Evolutionary conservation across 2,329 filamentous ascomycete genomes (phyloP).

Genomic region (Diaporthe citrichinensis): DNA sequence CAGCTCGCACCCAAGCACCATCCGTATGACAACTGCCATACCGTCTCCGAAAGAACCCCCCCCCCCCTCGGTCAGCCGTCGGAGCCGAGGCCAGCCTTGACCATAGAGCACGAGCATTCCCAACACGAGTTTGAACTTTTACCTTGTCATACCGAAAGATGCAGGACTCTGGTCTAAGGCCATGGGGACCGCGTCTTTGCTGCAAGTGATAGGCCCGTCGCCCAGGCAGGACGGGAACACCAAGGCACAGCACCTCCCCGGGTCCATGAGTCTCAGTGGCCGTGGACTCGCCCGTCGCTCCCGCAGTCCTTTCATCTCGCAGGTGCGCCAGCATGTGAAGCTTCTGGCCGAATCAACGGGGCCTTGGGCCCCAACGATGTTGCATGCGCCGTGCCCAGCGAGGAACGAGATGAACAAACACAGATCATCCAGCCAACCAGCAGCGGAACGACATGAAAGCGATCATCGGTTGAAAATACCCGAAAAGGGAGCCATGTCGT

Average conservation of each 20-base stretch:
- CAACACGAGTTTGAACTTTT: constrained; percentile 14
- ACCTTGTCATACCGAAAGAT: constrained; percentile 17
- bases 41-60: not conserved
- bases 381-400: constrained; percentile 9
- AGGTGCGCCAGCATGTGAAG: not conserved
- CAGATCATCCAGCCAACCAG: not conserved
- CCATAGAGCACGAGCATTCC: not conserved
- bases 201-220: constrained; percentile 18
- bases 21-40: not conserved
- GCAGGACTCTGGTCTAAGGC: not conserved
- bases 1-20: not conserved
- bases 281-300: not conserved
- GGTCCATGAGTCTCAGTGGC: not conserved
- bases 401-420: not conserved
- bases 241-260: not conserved
- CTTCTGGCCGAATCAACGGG: not conserved
- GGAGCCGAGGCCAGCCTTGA: not conserved
- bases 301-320: constrained; percentile 20
- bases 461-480: not conserved
- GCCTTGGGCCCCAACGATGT: not conserved
- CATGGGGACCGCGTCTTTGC: not conserved
- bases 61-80: not conserved
- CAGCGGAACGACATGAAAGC: not conserved
- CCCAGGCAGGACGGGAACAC: constrained; percentile 18
- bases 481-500: not conserved